Conservation (phyloP, 176 grass and related monocot genomes). For the Olyra latifolia region DNA sequence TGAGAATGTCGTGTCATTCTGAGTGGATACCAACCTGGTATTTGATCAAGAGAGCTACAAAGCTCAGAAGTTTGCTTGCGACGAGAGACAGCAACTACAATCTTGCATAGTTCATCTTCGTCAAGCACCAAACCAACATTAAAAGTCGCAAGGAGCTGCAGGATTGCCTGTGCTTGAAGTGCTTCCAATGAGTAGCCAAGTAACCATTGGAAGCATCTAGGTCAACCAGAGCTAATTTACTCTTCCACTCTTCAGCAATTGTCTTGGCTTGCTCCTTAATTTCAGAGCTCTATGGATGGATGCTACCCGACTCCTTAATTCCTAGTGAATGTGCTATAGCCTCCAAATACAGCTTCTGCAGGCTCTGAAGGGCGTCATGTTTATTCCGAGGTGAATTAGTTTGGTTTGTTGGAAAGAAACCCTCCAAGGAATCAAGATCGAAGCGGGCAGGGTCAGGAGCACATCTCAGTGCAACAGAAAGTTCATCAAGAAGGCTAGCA, state of each 20-base stretch:
- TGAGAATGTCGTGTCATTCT: conserved; percentile 48
- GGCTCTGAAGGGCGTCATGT: conserved; percentile 50
- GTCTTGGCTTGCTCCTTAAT: conserved; percentile 78
- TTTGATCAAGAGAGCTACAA: conserved; percentile 74
- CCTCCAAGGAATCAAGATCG: conserved; percentile 81
- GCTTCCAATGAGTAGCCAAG: conserved; percentile 83
- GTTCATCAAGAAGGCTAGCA: conserved; percentile 63
- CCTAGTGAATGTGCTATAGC: conserved; percentile 56
- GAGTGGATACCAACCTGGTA: conserved; percentile 81
- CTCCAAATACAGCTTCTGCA: conserved; percentile 89
- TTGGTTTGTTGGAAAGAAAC: conserved; percentile 64
- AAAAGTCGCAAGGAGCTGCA: conserved; percentile 85
- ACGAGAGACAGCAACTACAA: conserved; percentile 82
- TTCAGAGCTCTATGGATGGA: conserved; percentile 75
- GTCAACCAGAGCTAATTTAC: conserved; percentile 69
- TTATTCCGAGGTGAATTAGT: conserved; percentile 49
- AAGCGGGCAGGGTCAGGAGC: conserved; percentile 74
- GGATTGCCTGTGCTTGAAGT: conserved; percentile 83
- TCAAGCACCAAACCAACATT: conserved; percentile 72
- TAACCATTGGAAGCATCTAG: conserved; percentile 83
- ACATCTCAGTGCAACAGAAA: conserved; percentile 75
- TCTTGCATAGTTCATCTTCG: conserved; percentile 87
- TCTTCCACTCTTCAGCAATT: conserved; percentile 82
- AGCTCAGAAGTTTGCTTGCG: conserved; percentile 68
- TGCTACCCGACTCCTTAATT: conserved; percentile 50